Evolutionary conservation across 495 filamentous ascomycete species (phyloP), one percentile per base, ranked within the genome.

Genomic region (Aspergillus cristatus): DNA sequence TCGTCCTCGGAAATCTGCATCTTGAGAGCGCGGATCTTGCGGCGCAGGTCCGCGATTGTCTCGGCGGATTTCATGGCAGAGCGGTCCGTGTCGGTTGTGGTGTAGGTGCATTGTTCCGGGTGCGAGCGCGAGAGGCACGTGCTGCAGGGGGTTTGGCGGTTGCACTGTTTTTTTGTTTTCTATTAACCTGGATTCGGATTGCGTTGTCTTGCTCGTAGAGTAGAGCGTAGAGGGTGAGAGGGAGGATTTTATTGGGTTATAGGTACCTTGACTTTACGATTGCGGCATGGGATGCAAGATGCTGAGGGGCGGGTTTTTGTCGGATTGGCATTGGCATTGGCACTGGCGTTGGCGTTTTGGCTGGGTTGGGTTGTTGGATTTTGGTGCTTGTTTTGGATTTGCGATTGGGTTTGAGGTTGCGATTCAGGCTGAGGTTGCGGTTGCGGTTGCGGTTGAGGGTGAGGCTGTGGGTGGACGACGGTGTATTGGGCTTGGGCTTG

Each of bases 261-360:
- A 36, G 35, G 7, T 43, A 51, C 48, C 17, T 51, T 51, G 1
- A 51, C 43, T 38, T 51, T 51, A 3, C 48, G 37, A n/a, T 32
- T 34, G 1, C 48, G 40, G 30, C 48, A 51, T 1, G 38, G 36
- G 10, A 40, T 14, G 18, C 48, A 51, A 6, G 48, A 51, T n/a
- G 48, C 35, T 7, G 42, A 38, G 15, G 48, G 43, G 10, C 48
- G 37, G 32, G 48, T 37, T 30, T 51, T 51, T 29, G 43, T n/a
- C n/a, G n/a, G n/a, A n/a, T n/a, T n/a, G n/a, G n/a, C n/a, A n/a
- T n/a, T n/a, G n/a, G n/a, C n/a, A n/a, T n/a, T n/a, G n/a, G n/a
- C n/a, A n/a, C n/a, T n/a, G n/a, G n/a, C n/a, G n/a, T n/a, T n/a
- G n/a, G n/a, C n/a, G n/a, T n/a, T n/a, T n/a, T n/a, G n/a, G n/a